Conservation (phyloP, 2,329 filamentous ascomycete species). For the Pseudophaeomoniella oleicola region DNA sequence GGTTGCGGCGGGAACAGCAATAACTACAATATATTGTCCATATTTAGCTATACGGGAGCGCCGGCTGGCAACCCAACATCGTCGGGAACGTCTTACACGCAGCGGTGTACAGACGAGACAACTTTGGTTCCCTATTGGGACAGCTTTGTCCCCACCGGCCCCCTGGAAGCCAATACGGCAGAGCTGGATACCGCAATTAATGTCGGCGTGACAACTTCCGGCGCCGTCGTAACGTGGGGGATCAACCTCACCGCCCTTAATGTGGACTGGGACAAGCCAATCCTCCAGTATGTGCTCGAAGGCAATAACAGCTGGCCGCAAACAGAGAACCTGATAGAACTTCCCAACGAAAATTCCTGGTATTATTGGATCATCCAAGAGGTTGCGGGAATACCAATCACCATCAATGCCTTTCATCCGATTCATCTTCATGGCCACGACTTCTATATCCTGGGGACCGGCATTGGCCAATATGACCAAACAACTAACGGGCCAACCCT, state of each 20-base stretch:
- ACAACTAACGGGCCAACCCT: slow-evolving; percentile 14
- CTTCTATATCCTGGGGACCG: slow-evolving; percentile 11
- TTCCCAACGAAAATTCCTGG: slow-evolving; percentile 12
- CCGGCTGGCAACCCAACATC: slow-evolving; percentile 11
- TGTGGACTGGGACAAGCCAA: slow-evolving; percentile 27
- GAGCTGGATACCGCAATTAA: not conserved
- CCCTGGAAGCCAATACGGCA: slow-evolving; percentile 10
- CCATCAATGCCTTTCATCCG: slow-evolving; percentile 17
- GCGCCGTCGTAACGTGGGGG: slow-evolving; percentile 4
- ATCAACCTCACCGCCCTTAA: slow-evolving; percentile 12
- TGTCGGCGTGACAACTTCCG: not conserved
- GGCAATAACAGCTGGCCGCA: slow-evolving; percentile 16
- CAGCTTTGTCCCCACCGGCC: slow-evolving; percentile 5
- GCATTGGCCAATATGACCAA: slow-evolving; percentile 9
- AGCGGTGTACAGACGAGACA: slow-evolving; percentile 13
- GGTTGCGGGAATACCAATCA: too few relatives aligned
- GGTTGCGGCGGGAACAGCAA: slow-evolving; percentile 10
- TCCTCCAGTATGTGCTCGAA: slow-evolving; percentile 20
- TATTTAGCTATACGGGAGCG: slow-evolving; percentile 13
- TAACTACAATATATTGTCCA: slow-evolving; percentile 11
- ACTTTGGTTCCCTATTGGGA: slow-evolving; percentile 12
- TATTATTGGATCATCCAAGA: slow-evolving; percentile 17
- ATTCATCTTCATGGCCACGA: slow-evolving; percentile 18
- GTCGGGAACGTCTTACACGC: slow-evolving; percentile 9
- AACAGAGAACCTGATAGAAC: slow-evolving; percentile 15